Evolutionary conservation across 192 early-diverging fungal species (phyloP), one percentile per base, ranked within the genome.

Genomic region (Chytriomyces sp.): DNA sequence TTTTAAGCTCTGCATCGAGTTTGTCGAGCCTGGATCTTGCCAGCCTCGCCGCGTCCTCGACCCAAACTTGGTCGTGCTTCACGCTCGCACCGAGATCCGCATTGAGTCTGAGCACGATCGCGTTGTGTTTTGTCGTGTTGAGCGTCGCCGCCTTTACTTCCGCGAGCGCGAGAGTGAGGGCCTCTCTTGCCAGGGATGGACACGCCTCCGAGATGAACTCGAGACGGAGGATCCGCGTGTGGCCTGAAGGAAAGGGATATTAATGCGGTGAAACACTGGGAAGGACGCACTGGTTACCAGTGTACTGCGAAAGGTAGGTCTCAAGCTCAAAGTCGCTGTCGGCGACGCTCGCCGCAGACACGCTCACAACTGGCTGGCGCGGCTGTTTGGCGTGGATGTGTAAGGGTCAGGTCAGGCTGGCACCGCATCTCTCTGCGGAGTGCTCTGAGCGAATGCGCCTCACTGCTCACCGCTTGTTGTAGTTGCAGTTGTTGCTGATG

Each of bases 1-100:
- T 85, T 64, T 90, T 92, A n/a, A 95, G 77, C 70, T 95, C 91
- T 25, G 74, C 74, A 53, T 95, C 92, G 31, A 95, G 77, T 70
- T 79, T 82, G 17, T 93, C 90, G 14, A 81, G 66, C 56, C 75
- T 77, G 5, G 69, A 62, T 52, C 86, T 85, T 22, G 75, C 84
- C 34, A 64, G 59, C 33, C 79, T 76, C 38, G 77, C 64, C 17
- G 91, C 86, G 10, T 28, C 30, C 22, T 78, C 77, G 26, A 85
- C 59, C 85, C 86, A 86, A 7, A 73, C 64, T 12, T 70, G 65
- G 65, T 88, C 88, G 17, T 84, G 31, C 36, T 81, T 59, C 22
- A 75, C 65, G 32, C 74, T 75, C 34, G 44, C 28, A 25, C 64
- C 73, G 53, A 78, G 77, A 33, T 85, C 82, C 53, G 91, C 89